Evolutionary conservation across 2,329 filamentous ascomycete species (phyloP).

Genomic region (Cordyceps cicadae): DNA sequence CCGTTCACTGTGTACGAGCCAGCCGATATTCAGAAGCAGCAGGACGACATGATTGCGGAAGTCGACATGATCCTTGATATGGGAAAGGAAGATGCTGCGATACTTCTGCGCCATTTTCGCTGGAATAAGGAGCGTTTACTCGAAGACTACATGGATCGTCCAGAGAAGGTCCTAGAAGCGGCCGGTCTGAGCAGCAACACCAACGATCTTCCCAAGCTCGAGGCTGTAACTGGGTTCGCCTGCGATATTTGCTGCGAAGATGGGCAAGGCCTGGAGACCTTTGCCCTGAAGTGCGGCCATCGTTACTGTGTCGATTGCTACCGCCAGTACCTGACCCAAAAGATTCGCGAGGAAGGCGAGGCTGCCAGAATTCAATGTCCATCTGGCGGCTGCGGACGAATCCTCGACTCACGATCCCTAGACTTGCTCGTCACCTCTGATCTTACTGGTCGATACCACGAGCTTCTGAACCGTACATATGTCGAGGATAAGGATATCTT

Average conservation of each 20-base stretch:
- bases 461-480: slow-evolving; percentile 84
- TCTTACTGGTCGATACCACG: slow-evolving; percentile 60
- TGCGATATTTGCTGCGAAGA: slow-evolving; percentile 98
- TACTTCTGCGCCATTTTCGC: slow-evolving; percentile 77
- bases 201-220: slow-evolving; percentile 56
- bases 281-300: slow-evolving; percentile 92
- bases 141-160: slow-evolving; percentile 90
- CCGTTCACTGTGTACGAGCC: slow-evolving; percentile 77
- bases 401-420: slow-evolving; percentile 84
- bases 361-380: slow-evolving; percentile 92
- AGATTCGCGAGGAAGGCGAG: slow-evolving; percentile 92
- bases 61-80: slow-evolving; percentile 88
- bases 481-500: slow-evolving; percentile 94
- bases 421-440: slow-evolving; percentile 61
- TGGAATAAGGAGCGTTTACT: slow-evolving; percentile 97
- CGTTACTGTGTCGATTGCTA: slow-evolving; percentile 92
- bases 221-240: slow-evolving; percentile 65
- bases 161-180: slow-evolving; percentile 69
- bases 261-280: slow-evolving; percentile 64
- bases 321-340: slow-evolving; percentile 79
- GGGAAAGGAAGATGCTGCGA: slow-evolving; percentile 80
- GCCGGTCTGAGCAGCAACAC: slow-evolving; percentile 68
- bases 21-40: slow-evolving; percentile 71
- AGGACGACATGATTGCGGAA: slow-evolving; percentile 78
- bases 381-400: slow-evolving; percentile 74